These are phyloP conservation scores for Citrus medica DNA, from an alignment of 345 rosid genomes.

Conservation along the genomic window DNA sequence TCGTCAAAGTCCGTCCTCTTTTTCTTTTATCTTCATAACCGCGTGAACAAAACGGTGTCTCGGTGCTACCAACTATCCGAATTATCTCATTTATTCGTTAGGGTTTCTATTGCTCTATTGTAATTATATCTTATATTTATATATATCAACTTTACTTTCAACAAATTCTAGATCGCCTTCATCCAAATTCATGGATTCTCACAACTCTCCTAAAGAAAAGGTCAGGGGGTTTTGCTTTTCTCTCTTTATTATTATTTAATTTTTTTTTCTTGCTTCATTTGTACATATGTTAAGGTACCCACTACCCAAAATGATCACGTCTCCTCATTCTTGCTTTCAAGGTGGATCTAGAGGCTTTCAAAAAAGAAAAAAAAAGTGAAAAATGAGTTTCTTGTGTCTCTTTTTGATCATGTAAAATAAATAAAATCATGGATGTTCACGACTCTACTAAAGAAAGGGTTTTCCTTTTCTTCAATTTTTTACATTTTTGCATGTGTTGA, in stretches of 20 bases:
- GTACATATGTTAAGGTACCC: background rate
- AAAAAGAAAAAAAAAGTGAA: too few species aligned
- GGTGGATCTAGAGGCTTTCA: too few species aligned
- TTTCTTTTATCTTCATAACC: background rate
- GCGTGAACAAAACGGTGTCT: background rate
- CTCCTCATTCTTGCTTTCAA: too few species aligned
- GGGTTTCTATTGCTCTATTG: background rate
- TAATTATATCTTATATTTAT: background rate
- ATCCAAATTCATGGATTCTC: conserved; percentile 4
- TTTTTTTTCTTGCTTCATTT: background rate
- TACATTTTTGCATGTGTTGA: background rate
- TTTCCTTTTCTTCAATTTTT: background rate
- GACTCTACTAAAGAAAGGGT: too few species aligned
- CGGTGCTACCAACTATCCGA: background rate
- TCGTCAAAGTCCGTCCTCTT: background rate
- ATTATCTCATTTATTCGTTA: background rate
- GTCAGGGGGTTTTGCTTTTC: background rate
- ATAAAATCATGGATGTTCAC: too few species aligned
- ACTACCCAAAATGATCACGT: background rate
- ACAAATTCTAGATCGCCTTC: background rate
- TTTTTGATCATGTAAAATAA: too few species aligned
- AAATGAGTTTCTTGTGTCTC: too few species aligned
- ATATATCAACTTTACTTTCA: background rate
- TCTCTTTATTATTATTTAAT: too few species aligned
- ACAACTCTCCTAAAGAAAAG: background rate